Percentiles rank a stretch among this genome's conserved stretches.
Evolutionary conservation across 2,329 filamentous ascomycete species (phyloP).

Genomic region (Pestalotiopsis sp.): DNA sequence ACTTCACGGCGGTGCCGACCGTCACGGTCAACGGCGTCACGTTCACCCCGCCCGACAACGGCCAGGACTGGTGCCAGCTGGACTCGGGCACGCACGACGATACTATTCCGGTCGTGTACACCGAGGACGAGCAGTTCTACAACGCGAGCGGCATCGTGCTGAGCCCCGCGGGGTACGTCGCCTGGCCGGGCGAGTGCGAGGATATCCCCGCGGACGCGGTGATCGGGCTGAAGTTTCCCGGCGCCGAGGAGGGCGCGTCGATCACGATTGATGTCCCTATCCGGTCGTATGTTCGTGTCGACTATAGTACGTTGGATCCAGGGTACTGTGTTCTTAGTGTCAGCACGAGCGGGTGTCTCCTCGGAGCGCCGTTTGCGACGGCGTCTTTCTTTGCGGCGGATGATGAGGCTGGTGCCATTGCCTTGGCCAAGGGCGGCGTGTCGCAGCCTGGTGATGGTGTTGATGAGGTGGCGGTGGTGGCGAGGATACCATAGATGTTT

Average conservation of each 20-base stretch:
- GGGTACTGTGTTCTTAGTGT: conserved; percentile 29
- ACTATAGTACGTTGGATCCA: conserved; percentile 14
- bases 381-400: conserved; percentile 32
- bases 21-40: conserved; percentile 23
- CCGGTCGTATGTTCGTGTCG: conserved; percentile 30
- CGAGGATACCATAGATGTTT: conserved; percentile 2
- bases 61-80: background rate
- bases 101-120: conserved; percentile 15
- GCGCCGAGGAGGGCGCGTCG: conserved; percentile 18
- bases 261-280: conserved; percentile 30
- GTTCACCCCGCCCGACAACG: conserved; percentile 7
- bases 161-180: conserved; percentile 12
- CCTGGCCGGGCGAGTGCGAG: conserved; percentile 29
- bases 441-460: conserved; percentile 20
- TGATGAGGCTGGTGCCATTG: conserved; percentile 29
- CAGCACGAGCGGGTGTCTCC: conserved; percentile 25
- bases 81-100: conserved; percentile 12
- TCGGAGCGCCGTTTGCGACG: conserved; percentile 32
- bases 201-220: conserved; percentile 26
- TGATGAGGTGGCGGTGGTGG: conserved; percentile 3
- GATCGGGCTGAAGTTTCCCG: conserved; percentile 26
- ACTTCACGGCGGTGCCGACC: conserved; percentile 23
- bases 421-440: conserved; percentile 33
- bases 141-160: conserved; percentile 12
- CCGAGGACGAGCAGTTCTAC: conserved; percentile 16